Percentiles rank a stretch among this genome's conserved stretches.
These are phyloP conservation scores for Phlebopus sp. DNA, from an alignment of 1,284 basidiomycete genomes.

Conservation along the genomic window DNA sequence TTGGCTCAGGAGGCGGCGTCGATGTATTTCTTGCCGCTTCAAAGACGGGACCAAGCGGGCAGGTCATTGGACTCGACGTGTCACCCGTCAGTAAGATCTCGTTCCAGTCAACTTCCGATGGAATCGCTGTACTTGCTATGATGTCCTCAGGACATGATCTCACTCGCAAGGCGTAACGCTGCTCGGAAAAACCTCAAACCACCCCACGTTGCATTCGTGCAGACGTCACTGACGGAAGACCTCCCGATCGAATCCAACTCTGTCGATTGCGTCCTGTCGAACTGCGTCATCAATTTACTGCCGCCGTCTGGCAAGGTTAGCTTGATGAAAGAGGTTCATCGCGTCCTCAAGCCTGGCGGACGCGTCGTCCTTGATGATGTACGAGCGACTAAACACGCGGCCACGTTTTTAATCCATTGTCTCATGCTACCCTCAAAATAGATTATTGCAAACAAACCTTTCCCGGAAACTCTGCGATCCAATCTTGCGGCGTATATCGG, in stretches of 20 bases:
- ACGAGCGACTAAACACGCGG: background rate
- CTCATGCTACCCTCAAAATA: slow-evolving; percentile 17
- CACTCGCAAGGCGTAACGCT: slow-evolving; percentile 45
- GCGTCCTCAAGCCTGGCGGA: slow-evolving; percentile 51
- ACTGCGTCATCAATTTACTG: slow-evolving; percentile 53
- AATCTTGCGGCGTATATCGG: slow-evolving; percentile 40
- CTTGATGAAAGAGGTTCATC: slow-evolving; percentile 42
- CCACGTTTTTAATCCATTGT: background rate
- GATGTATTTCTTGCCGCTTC: slow-evolving; percentile 51
- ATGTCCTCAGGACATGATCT: slow-evolving; percentile 45
- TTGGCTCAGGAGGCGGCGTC: slow-evolving; percentile 54
- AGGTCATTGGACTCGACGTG: slow-evolving; percentile 51
- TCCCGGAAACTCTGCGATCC: slow-evolving; percentile 40
- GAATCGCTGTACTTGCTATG: background rate
- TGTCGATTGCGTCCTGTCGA: slow-evolving; percentile 53
- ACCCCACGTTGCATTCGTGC: slow-evolving; percentile 47
- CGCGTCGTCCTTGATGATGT: slow-evolving; percentile 39
- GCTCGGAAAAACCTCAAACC: slow-evolving; percentile 36
- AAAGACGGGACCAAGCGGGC: slow-evolving; percentile 46
- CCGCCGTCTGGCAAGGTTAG: slow-evolving; percentile 38
- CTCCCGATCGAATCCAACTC: slow-evolving; percentile 46
- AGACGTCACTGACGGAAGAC: slow-evolving; percentile 38
- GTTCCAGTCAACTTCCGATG: background rate
- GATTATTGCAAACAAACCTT: slow-evolving; percentile 43
- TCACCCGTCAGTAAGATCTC: slow-evolving; percentile 34